These are phyloP conservation scores for Marasmius tenuissimus DNA, from an alignment of 1,284 basidiomycete genomes.

Conservation along the genomic window DNA sequence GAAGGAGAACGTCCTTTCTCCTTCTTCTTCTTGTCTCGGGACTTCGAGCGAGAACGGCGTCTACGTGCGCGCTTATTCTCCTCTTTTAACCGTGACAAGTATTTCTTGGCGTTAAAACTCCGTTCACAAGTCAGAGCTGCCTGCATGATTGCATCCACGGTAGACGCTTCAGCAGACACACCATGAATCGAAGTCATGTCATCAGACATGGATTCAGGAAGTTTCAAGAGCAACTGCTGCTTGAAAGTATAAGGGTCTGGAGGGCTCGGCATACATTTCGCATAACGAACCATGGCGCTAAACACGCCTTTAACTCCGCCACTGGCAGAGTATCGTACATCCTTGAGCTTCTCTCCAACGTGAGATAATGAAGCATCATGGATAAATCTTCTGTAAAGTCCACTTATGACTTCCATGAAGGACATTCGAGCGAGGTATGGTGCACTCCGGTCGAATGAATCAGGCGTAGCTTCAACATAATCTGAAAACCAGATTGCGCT, in stretches of 20 bases:
- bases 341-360: not conserved
- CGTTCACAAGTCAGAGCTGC: not conserved
- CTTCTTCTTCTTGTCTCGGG: not conserved
- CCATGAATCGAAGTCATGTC: not conserved
- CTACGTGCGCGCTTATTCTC: not conserved
- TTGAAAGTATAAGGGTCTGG: not conserved
- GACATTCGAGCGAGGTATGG: not conserved
- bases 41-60: not conserved
- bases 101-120: not conserved
- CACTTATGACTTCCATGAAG: not conserved
- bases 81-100: not conserved
- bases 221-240: not conserved
- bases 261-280: not conserved
- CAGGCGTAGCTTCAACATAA: not conserved
- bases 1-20: not conserved
- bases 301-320: not conserved
- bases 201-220: not conserved
- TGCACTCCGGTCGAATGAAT: not conserved
- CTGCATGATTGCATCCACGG: not conserved
- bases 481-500: not conserved
- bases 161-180: not conserved
- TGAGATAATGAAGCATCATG: no score
- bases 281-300: not conserved
- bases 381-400: not conserved
- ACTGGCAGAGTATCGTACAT: not conserved